Evolutionary conservation across 169 alveolate species (phyloP).

Genomic region (Perkinsus olseni): DNA sequence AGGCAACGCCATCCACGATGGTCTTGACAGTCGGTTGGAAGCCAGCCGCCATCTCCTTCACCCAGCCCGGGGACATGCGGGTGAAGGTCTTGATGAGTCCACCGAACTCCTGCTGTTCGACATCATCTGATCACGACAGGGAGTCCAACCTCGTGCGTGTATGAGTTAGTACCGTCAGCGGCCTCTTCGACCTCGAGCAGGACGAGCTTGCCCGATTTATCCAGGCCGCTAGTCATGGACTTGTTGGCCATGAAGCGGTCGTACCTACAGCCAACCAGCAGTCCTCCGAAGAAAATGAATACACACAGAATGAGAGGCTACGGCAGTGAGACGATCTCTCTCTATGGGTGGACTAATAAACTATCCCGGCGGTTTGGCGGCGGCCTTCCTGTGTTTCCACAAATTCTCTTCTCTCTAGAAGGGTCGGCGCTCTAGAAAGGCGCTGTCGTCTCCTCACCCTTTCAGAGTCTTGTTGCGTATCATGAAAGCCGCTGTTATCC

Average conservation of each 20-base stretch:
- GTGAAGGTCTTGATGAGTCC: not conserved
- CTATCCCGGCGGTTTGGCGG: too few species aligned
- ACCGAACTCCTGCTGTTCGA: not conserved
- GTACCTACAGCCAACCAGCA: not conserved
- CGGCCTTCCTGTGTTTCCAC: too few species aligned
- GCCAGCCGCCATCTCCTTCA: not conserved
- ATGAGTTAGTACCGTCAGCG: not conserved
- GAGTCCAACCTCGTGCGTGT: too few species aligned
- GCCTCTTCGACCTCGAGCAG: not conserved
- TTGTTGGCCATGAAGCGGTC: not conserved
- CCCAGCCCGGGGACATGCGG: not conserved
- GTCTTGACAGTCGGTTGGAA: not conserved
- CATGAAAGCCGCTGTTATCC: not conserved
- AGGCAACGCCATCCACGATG: not conserved
- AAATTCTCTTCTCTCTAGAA: too few species aligned
- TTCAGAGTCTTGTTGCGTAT: not conserved
- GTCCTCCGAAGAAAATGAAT: too few species aligned
- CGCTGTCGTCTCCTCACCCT: not conserved
- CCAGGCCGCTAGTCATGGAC: not conserved
- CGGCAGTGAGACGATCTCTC: too few species aligned
- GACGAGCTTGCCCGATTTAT: not conserved
- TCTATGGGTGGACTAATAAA: too few species aligned
- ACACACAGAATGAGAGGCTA: too few species aligned
- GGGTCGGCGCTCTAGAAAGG: too few species aligned
- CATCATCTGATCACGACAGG: not conserved